Evolutionary conservation across 2,329 filamentous ascomycete genomes (phyloP).

Genomic region (Pseudocercospora cruenta): DNA sequence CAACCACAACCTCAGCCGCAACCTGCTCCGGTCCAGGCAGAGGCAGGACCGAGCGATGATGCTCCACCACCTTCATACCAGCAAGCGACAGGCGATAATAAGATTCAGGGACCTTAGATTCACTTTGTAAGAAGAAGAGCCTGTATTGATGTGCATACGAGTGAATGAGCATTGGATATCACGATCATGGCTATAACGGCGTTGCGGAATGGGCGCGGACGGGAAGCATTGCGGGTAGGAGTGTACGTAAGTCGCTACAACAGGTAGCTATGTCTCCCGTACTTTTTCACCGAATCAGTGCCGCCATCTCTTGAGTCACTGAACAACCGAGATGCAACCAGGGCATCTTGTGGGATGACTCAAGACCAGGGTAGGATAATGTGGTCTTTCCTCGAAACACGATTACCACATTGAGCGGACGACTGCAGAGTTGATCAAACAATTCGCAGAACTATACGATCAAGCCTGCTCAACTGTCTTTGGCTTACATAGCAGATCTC

Average conservation of each 20-base stretch:
- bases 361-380: not conserved
- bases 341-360: not conserved
- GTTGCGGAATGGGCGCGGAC: not conserved
- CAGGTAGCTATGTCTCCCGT: not conserved
- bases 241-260: constrained; percentile 1
- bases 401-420: not conserved
- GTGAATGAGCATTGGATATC: not conserved
- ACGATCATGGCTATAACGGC: constrained; percentile 3
- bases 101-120: constrained; percentile 68
- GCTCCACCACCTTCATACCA: constrained; percentile 80
- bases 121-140: not conserved
- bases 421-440: not conserved
- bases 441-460: not conserved
- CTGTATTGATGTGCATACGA: constrained; percentile 7
- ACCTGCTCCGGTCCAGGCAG: constrained; percentile 42
- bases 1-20: constrained; percentile 37
- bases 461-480: not conserved
- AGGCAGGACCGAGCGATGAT: constrained; percentile 48
- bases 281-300: not conserved
- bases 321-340: not conserved
- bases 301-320: not conserved
- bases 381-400: not conserved
- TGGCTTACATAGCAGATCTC: not conserved
- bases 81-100: constrained; percentile 81
- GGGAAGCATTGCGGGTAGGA: not conserved